Conservation (phyloP, 2,329 filamentous ascomycete species). For the Lachnellula subtilissima region DNA sequence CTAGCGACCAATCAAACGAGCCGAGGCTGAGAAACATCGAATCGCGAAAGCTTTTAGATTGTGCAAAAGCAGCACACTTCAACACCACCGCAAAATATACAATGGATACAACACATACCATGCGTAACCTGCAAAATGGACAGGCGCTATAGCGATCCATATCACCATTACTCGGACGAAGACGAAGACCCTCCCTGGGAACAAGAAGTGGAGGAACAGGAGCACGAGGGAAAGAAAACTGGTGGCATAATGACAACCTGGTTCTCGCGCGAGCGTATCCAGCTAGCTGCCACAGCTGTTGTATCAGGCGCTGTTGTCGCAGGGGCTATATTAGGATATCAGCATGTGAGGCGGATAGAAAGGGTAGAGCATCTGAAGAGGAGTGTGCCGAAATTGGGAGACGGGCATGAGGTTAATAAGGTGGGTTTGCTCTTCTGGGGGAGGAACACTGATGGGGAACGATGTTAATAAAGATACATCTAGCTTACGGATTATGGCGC, state of each 20-base stretch:
- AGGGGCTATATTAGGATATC: slow-evolving; percentile 56
- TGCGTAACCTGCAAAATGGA: background rate
- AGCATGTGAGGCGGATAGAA: slow-evolving; percentile 52
- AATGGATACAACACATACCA: slow-evolving; percentile 7
- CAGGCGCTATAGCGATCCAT: background rate
- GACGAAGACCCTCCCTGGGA: background rate
- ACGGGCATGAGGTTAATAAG: slow-evolving; percentile 34
- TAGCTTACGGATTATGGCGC: slow-evolving; percentile 48
- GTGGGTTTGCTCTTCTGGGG: slow-evolving; percentile 27
- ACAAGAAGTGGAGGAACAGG: slow-evolving; percentile 5
- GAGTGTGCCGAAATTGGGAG: slow-evolving; percentile 47
- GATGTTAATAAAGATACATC: slow-evolving; percentile 26
- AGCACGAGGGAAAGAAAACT: background rate
- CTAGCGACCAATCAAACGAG: slow-evolving; percentile 2
- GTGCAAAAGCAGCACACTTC: no score
- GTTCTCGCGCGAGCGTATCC: slow-evolving; percentile 33
- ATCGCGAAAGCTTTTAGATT: background rate
- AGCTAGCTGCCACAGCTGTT: slow-evolving; percentile 67
- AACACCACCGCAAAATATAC: background rate
- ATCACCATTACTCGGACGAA: background rate
- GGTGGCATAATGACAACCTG: slow-evolving; percentile 25
- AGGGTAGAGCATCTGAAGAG: slow-evolving; percentile 53
- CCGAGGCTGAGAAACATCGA: background rate
- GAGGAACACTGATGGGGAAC: background rate
- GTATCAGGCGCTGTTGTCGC: slow-evolving; percentile 58